A percentile compares a stretch with the other conserved stretches of the same genome.
phyloP scores from a whole-genome alignment of 1,284 basidiomycete species.

The Moesziomyces parantarcticus region DNA sequence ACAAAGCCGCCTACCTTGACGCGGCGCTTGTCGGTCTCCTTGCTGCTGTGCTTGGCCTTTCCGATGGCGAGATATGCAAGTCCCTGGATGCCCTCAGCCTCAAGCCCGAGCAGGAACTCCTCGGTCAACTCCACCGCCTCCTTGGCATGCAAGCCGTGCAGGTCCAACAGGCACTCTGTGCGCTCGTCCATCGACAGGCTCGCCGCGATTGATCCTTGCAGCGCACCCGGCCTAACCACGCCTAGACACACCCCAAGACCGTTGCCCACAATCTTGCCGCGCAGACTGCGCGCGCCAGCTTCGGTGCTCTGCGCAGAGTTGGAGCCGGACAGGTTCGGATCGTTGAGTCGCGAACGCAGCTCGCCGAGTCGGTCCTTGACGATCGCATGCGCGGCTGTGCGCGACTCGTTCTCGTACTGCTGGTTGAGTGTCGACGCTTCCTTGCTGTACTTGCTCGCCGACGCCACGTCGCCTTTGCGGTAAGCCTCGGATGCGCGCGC shows the following conservation, averaged over 20 bases:
- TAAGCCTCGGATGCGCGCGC: slow-evolving; percentile 94
- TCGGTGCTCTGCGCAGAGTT: slow-evolving; percentile 76
- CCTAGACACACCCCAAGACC: slow-evolving; percentile 72
- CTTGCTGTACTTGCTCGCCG: slow-evolving; percentile 89
- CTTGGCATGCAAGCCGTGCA: slow-evolving; percentile 77
- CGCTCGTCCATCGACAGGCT: slow-evolving; percentile 72
- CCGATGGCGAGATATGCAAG: slow-evolving; percentile 83
- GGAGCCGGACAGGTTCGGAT: slow-evolving; percentile 69
- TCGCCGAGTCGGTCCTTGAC: slow-evolving; percentile 78
- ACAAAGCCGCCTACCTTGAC: slow-evolving; percentile 85
- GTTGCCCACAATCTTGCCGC: slow-evolving; percentile 82
- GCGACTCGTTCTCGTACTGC: slow-evolving; percentile 86
- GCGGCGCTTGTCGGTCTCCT: slow-evolving; percentile 80
- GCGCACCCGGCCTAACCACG: slow-evolving; percentile 39
- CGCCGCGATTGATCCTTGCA: slow-evolving; percentile 65
- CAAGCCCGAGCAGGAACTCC: slow-evolving; percentile 82
- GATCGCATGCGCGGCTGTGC: slow-evolving; percentile 82
- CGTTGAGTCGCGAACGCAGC: slow-evolving; percentile 78
- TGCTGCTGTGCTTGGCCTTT: slow-evolving; percentile 93
- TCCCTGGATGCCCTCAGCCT: slow-evolving; percentile 82
- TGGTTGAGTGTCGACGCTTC: slow-evolving; percentile 93
- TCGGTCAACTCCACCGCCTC: slow-evolving; percentile 92
- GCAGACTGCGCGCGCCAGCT: slow-evolving; percentile 77
- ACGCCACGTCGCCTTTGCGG: slow-evolving; percentile 90
- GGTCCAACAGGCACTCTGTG: slow-evolving; percentile 75